These are phyloP conservation scores for Lippia alba DNA, from an alignment of 305 asterid species.

Conservation along the genomic window DNA sequence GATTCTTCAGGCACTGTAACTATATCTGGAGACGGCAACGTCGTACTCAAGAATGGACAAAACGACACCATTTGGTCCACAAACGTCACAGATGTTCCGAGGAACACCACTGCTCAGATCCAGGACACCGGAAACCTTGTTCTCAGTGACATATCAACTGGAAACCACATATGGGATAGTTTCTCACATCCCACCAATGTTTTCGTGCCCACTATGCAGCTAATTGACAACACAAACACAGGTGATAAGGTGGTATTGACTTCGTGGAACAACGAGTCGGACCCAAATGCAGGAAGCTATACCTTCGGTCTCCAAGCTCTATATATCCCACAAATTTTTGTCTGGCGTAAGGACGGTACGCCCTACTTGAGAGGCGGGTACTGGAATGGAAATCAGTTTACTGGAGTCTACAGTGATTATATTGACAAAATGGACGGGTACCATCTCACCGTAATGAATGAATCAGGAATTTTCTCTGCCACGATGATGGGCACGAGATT, in stretches of 20 bases:
- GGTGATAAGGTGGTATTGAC: conserved; percentile 33
- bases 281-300: conserved; percentile 44
- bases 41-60: conserved; percentile 23
- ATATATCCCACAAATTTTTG: conserved; percentile 26
- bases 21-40: conserved; percentile 34
- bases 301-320: conserved; percentile 37
- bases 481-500: conserved; percentile 30
- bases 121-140: conserved; percentile 53
- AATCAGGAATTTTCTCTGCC: conserved; percentile 35
- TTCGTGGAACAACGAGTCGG: conserved; percentile 36
- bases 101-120: conserved; percentile 26
- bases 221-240: conserved; percentile 33
- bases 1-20: conserved; percentile 35
- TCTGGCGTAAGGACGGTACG: conserved; percentile 36
- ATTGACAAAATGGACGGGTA: conserved; percentile 39
- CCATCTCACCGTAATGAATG: conserved; percentile 32
- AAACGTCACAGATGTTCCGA: conserved; percentile 9
- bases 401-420: conserved; percentile 37
- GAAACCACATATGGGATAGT: conserved; percentile 44
- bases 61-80: conserved; percentile 39
- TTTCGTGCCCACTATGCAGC: conserved; percentile 35
- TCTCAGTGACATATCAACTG: conserved; percentile 31
- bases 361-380: conserved; percentile 54
- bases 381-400: conserved; percentile 45
- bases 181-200: conserved; percentile 39